Conservation (phyloP, 192 early-diverging fungal species). For the Podila minutissima region DNA sequence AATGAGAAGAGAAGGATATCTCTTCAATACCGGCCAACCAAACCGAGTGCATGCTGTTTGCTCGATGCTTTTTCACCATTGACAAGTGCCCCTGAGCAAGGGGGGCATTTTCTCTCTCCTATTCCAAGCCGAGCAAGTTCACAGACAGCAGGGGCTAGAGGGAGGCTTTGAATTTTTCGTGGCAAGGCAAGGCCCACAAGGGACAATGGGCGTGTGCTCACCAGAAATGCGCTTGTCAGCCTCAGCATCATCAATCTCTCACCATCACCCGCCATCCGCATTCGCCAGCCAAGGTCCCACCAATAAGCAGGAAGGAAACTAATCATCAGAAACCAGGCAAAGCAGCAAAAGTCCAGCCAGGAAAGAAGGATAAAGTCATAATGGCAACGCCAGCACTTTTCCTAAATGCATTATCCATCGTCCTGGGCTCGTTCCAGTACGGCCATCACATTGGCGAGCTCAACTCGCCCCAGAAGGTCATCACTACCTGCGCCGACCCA, state of each 20-base stretch:
- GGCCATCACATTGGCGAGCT: constrained; percentile 71
- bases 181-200: no score
- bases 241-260: neutral
- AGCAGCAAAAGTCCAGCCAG: neutral
- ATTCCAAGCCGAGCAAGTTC: no score
- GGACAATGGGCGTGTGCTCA: no score
- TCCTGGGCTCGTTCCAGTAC: constrained; percentile 64
- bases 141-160: no score
- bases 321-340: neutral
- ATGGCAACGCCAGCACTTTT: constrained; percentile 52
- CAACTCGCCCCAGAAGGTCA: constrained; percentile 64
- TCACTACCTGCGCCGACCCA: constrained; percentile 52
- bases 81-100: no score
- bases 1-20: no score
- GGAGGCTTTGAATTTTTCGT: no score
- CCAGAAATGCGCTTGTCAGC: no score
- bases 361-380: neutral
- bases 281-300: neutral
- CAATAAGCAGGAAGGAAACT: neutral
- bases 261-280: neutral
- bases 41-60: no score
- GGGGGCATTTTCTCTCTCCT: no score
- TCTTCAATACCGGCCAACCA: no score
- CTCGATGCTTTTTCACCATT: no score
- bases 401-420: constrained; percentile 53